These are phyloP conservation scores for Aspergillus avenaceus DNA, from an alignment of 495 filamentous ascomycete species.

Conservation along the genomic window DNA sequence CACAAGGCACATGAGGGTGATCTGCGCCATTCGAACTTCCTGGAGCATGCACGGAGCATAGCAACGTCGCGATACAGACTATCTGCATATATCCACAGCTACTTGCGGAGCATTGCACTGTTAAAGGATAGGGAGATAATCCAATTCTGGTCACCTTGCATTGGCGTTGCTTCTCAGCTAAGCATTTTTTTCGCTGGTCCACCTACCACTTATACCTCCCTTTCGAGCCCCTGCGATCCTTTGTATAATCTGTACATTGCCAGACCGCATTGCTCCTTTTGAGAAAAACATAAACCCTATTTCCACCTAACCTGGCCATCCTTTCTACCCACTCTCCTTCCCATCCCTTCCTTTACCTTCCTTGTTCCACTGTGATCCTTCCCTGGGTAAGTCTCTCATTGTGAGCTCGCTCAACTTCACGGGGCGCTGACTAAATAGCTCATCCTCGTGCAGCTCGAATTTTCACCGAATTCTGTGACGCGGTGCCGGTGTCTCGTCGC, in stretches of 20 bases:
- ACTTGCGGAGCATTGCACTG: conserved; percentile 22
- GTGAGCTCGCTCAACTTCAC: background rate
- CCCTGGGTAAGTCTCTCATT: background rate
- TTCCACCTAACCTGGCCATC: conserved; percentile 1
- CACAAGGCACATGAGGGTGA: conserved; percentile 41
- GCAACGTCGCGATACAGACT: conserved; percentile 34
- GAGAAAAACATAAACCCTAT: conserved; percentile 16
- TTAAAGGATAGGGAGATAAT: conserved; percentile 35
- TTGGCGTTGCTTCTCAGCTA: conserved; percentile 21
- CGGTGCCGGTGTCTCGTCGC: conserved; percentile 4
- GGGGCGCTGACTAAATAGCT: conserved; percentile 3
- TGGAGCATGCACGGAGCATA: conserved; percentile 49
- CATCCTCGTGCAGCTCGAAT: conserved; percentile 9
- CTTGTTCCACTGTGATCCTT: conserved; percentile 5
- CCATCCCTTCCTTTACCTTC: conserved; percentile 4
- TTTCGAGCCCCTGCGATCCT: conserved; percentile 27
- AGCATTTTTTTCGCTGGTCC: conserved; percentile 29
- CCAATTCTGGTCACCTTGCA: conserved; percentile 40
- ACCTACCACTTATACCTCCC: conserved; percentile 27
- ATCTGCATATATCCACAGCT: conserved; percentile 30
- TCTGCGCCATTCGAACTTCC: conserved; percentile 43
- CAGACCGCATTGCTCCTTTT: conserved; percentile 19
- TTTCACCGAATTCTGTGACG: background rate
- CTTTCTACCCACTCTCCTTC: background rate
- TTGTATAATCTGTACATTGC: conserved; percentile 37